Evolutionary conservation across 371 early-diverging fungal genomes (phyloP).

Genomic region (Apophysomyces trapeziformis): DNA sequence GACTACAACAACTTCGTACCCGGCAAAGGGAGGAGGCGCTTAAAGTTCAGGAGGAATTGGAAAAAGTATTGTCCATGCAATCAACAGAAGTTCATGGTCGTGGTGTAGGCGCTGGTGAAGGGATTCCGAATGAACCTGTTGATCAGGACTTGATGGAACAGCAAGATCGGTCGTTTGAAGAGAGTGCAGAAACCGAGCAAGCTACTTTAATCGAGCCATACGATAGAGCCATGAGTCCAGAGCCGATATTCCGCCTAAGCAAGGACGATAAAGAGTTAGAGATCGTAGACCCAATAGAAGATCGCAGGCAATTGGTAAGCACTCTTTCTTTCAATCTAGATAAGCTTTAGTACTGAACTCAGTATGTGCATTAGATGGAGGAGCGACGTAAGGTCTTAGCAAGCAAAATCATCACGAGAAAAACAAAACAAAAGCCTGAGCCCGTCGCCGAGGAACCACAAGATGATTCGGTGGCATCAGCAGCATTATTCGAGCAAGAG

Average conservation of each 20-base stretch:
- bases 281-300: slow-evolving; percentile 66
- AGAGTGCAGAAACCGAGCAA: slow-evolving; percentile 19
- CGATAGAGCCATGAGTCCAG: slow-evolving; percentile 71
- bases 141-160: slow-evolving; percentile 48
- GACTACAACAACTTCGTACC: slow-evolving; percentile 72
- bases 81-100: slow-evolving; percentile 52
- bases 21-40: slow-evolving; percentile 68
- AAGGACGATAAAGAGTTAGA: slow-evolving; percentile 62
- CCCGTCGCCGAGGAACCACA: slow-evolving; percentile 21
- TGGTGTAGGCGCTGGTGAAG: slow-evolving; percentile 52
- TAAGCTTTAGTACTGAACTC: not conserved
- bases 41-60: slow-evolving; percentile 71
- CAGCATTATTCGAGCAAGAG: slow-evolving; percentile 68
- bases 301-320: slow-evolving; percentile 64
- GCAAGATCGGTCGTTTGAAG: slow-evolving; percentile 43
- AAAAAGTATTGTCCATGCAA: slow-evolving; percentile 60
- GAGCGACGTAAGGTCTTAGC: slow-evolving; percentile 61
- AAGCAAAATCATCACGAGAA: slow-evolving; percentile 59
- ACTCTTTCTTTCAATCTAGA: not conserved
- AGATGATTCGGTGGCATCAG: slow-evolving; percentile 45
- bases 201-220: slow-evolving; percentile 46
- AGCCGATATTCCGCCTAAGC: slow-evolving; percentile 49
- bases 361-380: slow-evolving; percentile 44
- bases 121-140: slow-evolving; percentile 46
- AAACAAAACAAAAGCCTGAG: slow-evolving; percentile 31